phyloP scores from a whole-genome alignment of 768 basidiomycete species.

The Boletellus sp. region DNA sequence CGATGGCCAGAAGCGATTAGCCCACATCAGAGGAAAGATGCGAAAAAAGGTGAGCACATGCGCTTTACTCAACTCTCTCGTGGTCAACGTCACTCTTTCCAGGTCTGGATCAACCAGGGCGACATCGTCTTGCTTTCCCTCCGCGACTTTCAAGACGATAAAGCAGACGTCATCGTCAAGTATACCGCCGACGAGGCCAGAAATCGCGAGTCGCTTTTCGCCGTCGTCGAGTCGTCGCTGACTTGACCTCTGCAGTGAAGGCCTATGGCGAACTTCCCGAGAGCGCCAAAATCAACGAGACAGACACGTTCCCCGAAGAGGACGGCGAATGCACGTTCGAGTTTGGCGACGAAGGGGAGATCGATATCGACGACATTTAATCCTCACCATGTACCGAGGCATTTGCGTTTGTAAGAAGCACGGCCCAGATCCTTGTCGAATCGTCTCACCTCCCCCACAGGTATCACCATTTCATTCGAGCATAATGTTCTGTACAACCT shows the following conservation, averaged over 20 bases:
- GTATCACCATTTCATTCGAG: constrained; percentile 12
- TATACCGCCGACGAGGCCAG: constrained; percentile 96
- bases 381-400: constrained; percentile 8
- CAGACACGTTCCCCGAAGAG: constrained; percentile 88
- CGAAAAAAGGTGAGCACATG: constrained; percentile 80
- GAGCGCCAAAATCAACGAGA: constrained; percentile 96
- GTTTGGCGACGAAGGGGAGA: constrained; percentile 84
- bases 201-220: constrained; percentile 47
- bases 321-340: constrained; percentile 88
- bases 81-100: constrained; percentile 3
- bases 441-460: constrained; percentile 6
- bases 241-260: constrained; percentile 57
- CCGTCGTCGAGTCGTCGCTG: constrained; percentile 2
- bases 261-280: constrained; percentile 97
- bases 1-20: constrained; percentile 96
- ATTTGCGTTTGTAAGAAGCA: constrained; percentile 15
- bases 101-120: constrained; percentile 99
- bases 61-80: background rate
- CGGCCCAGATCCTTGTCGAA: background rate
- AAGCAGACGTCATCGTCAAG: constrained; percentile 98
- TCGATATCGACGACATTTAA: constrained; percentile 90
- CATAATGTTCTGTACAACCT: constrained; percentile 9
- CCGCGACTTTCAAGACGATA: constrained; percentile 98
- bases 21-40: constrained; percentile 99
- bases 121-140: constrained; percentile 93